phyloP scores from a whole-genome alignment of 2,329 filamentous ascomycete species.

The Microascus cirrosus region DNA sequence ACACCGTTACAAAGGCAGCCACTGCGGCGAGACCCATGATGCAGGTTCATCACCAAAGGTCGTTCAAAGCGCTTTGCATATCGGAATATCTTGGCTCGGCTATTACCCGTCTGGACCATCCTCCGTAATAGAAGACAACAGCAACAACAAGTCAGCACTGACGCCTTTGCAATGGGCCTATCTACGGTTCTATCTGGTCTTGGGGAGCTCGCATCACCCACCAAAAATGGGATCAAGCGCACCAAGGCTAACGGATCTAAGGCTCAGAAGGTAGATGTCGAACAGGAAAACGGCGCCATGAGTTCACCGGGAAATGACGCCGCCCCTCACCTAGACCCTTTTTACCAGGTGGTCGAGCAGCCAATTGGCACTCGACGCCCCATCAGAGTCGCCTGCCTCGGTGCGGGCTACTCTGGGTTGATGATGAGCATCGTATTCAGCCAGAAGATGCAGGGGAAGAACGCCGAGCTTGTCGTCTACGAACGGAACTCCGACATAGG shows the following conservation, averaged over 20 bases:
- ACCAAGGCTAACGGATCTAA: neutral
- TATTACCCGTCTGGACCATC: too few relatives aligned
- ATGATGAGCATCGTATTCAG: constrained; percentile 17
- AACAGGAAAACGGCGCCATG: too few relatives aligned
- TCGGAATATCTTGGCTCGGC: too few relatives aligned
- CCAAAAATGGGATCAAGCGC: neutral
- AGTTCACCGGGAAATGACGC: neutral
- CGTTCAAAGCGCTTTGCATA: too few relatives aligned
- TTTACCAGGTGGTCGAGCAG: constrained; percentile 7
- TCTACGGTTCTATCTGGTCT: neutral
- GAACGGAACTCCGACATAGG: constrained; percentile 8
- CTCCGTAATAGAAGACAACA: neutral
- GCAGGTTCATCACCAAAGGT: too few relatives aligned
- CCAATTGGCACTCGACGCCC: constrained; percentile 7
- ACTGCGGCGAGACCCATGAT: too few relatives aligned
- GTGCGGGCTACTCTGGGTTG: constrained; percentile 18
- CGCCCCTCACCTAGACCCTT: neutral
- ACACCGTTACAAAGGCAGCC: too few relatives aligned
- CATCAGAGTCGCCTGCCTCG: constrained; percentile 16
- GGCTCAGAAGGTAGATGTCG: too few relatives aligned
- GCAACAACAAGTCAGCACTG: neutral
- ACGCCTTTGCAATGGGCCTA: neutral
- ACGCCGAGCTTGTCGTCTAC: constrained; percentile 8
- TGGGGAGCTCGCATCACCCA: neutral
- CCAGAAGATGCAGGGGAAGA: constrained; percentile 14